phyloP scores from a whole-genome alignment of 2,329 filamentous ascomycete species.

The Amesomyces nigricolor region DNA sequence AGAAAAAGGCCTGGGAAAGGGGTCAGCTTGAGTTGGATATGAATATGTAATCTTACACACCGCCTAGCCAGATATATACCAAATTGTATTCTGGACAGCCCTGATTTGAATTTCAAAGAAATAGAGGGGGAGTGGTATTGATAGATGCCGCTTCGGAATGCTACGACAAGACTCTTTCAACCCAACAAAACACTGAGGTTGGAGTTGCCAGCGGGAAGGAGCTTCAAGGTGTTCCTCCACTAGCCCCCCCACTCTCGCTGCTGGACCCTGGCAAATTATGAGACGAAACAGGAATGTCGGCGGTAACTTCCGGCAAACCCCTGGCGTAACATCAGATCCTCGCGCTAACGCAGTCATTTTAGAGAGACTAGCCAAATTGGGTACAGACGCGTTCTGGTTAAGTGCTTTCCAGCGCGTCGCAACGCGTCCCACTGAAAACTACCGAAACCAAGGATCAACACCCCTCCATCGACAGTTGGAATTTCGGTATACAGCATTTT shows the following conservation, averaged over 20 bases:
- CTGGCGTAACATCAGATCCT: no score
- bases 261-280: background rate
- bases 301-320: no score
- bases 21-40: background rate
- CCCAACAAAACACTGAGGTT: no score
- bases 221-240: no score
- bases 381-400: constrained; percentile 10
- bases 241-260: no score
- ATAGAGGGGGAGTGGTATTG: no score
- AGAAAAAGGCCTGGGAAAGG: background rate
- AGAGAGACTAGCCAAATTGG: background rate
- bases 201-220: no score
- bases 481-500: background rate
- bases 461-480: constrained; percentile 6
- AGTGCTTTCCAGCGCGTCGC: constrained; percentile 12
- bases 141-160: no score
- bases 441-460: background rate
- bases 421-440: constrained; percentile 7
- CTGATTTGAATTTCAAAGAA: no score
- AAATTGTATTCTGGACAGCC: no score
- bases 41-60: background rate
- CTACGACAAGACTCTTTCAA: no score
- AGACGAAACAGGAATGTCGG: background rate
- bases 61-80: background rate
- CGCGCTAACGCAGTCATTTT: no score